phyloP scores from a whole-genome alignment of 2,329 filamentous ascomycete species.

The Trichoderma koningii region DNA sequence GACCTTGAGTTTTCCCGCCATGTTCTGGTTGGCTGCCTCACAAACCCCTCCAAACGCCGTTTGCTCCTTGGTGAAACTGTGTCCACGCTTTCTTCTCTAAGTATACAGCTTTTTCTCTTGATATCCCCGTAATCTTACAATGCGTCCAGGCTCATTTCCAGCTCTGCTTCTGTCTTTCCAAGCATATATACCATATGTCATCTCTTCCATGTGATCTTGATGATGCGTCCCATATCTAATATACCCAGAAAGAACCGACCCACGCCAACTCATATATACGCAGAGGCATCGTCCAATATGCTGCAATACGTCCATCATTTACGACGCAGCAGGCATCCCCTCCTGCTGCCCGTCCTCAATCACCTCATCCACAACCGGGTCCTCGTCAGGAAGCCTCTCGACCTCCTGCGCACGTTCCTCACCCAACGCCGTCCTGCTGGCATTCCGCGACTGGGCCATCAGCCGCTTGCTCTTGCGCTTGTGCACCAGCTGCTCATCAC shows the following conservation, averaged over 20 bases:
- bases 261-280: not conserved
- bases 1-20: no score
- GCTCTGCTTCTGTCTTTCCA: not conserved
- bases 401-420: slow-evolving; percentile 28
- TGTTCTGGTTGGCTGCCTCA: not conserved
- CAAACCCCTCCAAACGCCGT: not conserved
- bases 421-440: slow-evolving; percentile 26
- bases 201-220: no score
- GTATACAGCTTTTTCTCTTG: slow-evolving; percentile 4
- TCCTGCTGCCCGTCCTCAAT: not conserved
- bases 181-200: not conserved
- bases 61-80: not conserved
- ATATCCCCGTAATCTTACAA: slow-evolving; percentile 13
- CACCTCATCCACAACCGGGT: slow-evolving; percentile 27
- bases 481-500: slow-evolving; percentile 39
- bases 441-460: slow-evolving; percentile 30
- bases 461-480: slow-evolving; percentile 34
- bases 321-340: not conserved
- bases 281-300: not conserved
- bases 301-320: not conserved
- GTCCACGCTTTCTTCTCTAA: not conserved
- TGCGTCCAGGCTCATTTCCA: not conserved
- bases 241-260: not conserved
- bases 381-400: slow-evolving; percentile 31
- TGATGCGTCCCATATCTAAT: not conserved